Evolutionary conservation across 208 protist genomes (phyloP), one percentile per base, ranked within the genome.

Genomic region (Crithidia expoeki): DNA sequence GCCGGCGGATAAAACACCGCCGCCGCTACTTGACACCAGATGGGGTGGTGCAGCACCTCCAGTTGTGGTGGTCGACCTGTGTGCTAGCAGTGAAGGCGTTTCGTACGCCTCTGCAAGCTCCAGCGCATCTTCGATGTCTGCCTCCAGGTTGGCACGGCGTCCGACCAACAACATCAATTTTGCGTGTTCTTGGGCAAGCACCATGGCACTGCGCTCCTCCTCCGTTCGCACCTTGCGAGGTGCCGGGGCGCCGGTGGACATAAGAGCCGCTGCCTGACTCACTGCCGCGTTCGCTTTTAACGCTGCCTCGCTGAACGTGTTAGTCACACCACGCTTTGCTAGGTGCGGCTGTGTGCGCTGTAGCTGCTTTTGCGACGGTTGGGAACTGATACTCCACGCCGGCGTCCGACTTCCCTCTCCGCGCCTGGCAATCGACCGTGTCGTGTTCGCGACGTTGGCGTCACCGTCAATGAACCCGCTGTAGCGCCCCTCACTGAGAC

Each of bases 151-250:
- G 21, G 80, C 84, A 16, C 81, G 68, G 38, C 92, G 82, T n/a
- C 85, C 92, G 11, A 94, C 79, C 33, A 96, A 85, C 47, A 91
- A 53, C 55, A 94, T 78, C 27, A 94, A 38, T 60, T 94, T 94
- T 0, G 80, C 62, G 25, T 85, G 74, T 68, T 96, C 89, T 49
- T 82, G 47, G 21, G 87, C 74, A 21, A 96, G 56, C 40, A 91
- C 73, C 12, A 90, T 59, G 6, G 56, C 53, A 25, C 61, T 60
- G n/a, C 86, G 84, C 58, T 90, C 77, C 27, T 77, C 70, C 1
- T 74, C 73, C 17, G 50, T 78, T 57, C 86, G 83, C 25, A 75
- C 65, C 23, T 52, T 65, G 11, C 59, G 66, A 2, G 47, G 60
- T 2, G 55, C 21, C 1, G 63, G 65, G 2, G 19, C 42, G 14